Evolutionary conservation across 2,329 filamentous ascomycete genomes (phyloP), one percentile per base, ranked within the genome.

Genomic region (Coniella vitis): DNA sequence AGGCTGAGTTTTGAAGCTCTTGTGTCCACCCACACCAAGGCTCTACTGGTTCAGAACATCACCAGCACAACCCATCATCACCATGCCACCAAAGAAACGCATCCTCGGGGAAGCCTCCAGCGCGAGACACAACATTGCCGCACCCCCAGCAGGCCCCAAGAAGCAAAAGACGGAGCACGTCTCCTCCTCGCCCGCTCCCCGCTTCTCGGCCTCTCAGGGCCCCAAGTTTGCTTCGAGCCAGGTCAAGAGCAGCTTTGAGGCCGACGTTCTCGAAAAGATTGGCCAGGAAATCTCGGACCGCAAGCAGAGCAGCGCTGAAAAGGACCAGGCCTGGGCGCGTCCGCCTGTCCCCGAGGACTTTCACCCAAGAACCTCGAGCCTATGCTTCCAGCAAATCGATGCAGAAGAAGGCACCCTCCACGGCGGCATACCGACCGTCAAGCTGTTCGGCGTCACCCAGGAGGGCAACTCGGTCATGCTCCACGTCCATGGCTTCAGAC

Each of bases 341-440:
- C 78, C 78, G 5, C 72, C 75, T 0, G 41, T 67, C 0, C 69
- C 79, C 4, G 65, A 63, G n/a, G 65, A 70, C 47, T 80, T 79
- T 52, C 57, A 69, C 52, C 75, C 83, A 8, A 63, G 76, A 45
- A 80, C 69, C 32, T 81, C 93, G 55, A 83, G 71, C 56, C 73
- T 98, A n/a, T 82, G 79, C 56, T 97, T 98, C 62, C 93, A 98
- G 69, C 86, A 94, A 61, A 98, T 98, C 57, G 94, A 98, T 61
- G 86, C 83, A 1, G 90, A 97, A 63, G 91, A 98, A 65, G 91
- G 93, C 17, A 86, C 82, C 3, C 66, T 96, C 2, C 72, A 84
- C 63, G 87, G 87, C 42, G 88, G 87, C 17, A 83, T 69, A 61
- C 74, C 87, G 0, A 84, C 88, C 0, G 80, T 98, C 49, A 94